Evolutionary conservation across 257 asterid genomes (phyloP), one percentile per base, ranked within the genome.

Genomic region (Forsythia viridissima): DNA sequence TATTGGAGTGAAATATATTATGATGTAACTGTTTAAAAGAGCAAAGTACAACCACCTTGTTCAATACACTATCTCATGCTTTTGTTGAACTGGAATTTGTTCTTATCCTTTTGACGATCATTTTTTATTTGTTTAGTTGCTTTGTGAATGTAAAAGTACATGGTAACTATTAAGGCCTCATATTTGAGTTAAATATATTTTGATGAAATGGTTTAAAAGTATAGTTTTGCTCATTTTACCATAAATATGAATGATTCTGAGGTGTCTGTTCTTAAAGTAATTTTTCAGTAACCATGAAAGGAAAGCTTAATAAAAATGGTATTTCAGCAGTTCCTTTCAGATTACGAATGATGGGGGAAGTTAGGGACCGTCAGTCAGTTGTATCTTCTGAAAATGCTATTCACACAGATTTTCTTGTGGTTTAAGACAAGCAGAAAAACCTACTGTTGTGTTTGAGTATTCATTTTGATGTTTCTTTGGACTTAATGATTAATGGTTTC

Each of bases 401-500:
- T 65, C 55, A 38, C 43, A 52, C 74, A 43, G 34, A 42, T 38
- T 67, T 16, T 38, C 36, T 57, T 39, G 63, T 12, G 8, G 48
- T 72, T 77, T 57, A 30, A 72, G 70, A 65, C 51, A 72, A 63
- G 39, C 2, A 5, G 38, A 30, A 59, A 63, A 63, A 21, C 18
- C 12, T 63, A 1, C 40, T 24, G 13, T 63, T 63, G 40, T 63
- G 9, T 63, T 63, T 63, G 13, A 59, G 52, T 68, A 67, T 75
- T 46, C 77, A 72, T 74, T 66, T 43, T 65, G 76, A 30, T 72
- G 9, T 67, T 63, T 69, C n/a, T 65, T 51, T 43, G 65, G 55
- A 70, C 73, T 69, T 66, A 59, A 79, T 84, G 75, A 63, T 63
- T 30, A 63, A 59, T 68, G 73, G 55, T 63, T 63, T 65, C 71